Conservation (phyloP, 805 yeast species). For the Myxozyma neglecta region DNA sequence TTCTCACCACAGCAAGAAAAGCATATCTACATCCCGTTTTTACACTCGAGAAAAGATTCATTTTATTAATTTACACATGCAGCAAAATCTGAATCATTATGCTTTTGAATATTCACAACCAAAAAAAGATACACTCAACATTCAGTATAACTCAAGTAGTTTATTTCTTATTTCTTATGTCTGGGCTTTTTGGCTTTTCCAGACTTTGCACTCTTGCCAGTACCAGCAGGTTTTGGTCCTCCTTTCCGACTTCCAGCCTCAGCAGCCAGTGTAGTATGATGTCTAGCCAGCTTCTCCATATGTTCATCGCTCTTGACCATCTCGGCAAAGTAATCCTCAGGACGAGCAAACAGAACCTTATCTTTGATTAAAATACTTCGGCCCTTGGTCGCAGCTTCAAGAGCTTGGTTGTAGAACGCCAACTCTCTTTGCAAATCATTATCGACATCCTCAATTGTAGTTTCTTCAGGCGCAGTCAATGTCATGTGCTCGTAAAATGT, state of each 20-base stretch:
- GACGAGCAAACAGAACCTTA: conserved; percentile 86
- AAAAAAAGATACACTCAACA: not conserved
- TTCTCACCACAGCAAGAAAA: no score
- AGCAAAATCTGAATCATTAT: not conserved
- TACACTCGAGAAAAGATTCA: not conserved
- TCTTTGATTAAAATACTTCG: conserved; percentile 59
- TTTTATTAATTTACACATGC: not conserved
- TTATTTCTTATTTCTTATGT: conserved; percentile 7
- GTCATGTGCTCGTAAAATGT: conserved; percentile 84
- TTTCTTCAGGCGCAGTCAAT: conserved; percentile 57
- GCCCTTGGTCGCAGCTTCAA: conserved; percentile 76
- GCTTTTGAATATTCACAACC: not conserved
- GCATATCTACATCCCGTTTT: no score
- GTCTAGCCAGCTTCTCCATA: conserved; percentile 72
- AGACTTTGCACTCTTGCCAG: conserved; percentile 10
- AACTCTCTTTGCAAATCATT: conserved; percentile 96
- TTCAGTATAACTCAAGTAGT: not conserved
- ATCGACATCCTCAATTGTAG: conserved; percentile 65
- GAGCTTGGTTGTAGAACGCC: conserved; percentile 91
- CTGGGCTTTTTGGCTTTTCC: conserved; percentile 18
- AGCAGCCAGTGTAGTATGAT: conserved; percentile 23
- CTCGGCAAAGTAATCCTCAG: conserved; percentile 95
- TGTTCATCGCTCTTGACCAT: conserved; percentile 98
- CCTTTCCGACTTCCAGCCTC: conserved; percentile 7
- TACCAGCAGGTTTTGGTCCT: conserved; percentile 13